Evolutionary conservation across 2,329 filamentous ascomycete genomes (phyloP).

Genomic region (Diaporthe aspalathi): DNA sequence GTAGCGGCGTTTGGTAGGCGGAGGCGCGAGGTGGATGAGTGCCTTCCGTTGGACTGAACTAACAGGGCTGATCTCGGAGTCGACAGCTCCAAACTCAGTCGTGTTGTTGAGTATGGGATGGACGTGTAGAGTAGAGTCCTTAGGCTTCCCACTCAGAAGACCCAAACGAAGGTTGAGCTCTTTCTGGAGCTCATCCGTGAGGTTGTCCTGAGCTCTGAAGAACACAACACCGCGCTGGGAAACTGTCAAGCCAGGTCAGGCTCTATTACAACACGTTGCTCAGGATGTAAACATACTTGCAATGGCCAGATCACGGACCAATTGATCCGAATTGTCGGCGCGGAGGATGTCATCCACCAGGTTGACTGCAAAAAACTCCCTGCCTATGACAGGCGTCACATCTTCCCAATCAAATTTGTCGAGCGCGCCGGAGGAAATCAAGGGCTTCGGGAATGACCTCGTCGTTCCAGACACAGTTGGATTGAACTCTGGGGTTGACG

Average conservation of each 20-base stretch:
- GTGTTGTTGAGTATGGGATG: conserved; percentile 57
- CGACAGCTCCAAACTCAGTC: conserved; percentile 52
- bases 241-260: too few species aligned
- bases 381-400: conserved; percentile 36
- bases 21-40: conserved; percentile 39
- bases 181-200: conserved; percentile 59
- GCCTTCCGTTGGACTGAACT: conserved; percentile 53
- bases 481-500: background rate
- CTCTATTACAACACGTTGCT: too few species aligned
- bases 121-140: conserved; percentile 59
- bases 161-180: conserved; percentile 59
- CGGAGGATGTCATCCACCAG: conserved; percentile 37
- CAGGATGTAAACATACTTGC: conserved; percentile 37
- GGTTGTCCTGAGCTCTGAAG: conserved; percentile 58
- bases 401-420: conserved; percentile 34
- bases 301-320: conserved; percentile 38
- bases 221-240: conserved; percentile 64
- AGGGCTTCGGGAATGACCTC: conserved; percentile 28
- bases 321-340: conserved; percentile 27
- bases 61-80: conserved; percentile 59
- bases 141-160: conserved; percentile 60
- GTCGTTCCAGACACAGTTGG: background rate
- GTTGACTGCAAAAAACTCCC: conserved; percentile 35
- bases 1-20: conserved; percentile 45
- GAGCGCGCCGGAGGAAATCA: conserved; percentile 34